Evolutionary conservation across 108 stramenopile genomes (phyloP), one percentile per base, ranked within the genome.

Genomic region (Mediolabrus comicus): DNA sequence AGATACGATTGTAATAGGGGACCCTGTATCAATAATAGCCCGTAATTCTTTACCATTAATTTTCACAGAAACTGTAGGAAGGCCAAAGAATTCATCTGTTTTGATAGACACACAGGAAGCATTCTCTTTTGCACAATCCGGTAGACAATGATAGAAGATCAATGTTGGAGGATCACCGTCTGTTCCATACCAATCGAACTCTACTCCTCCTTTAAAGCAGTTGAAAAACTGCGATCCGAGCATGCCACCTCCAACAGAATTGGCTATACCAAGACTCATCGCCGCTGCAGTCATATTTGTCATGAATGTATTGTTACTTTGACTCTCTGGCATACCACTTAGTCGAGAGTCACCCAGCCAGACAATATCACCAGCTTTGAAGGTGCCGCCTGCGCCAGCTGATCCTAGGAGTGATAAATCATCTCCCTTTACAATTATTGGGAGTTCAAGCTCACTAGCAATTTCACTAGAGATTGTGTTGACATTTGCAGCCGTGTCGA

Each of bases 401-500:
- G 69, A 62, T 16, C 61, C 69, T 22, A 63, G 43, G n/a, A 63
- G 16, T 5, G 62, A 51, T 24, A 67, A 32, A n/a, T 67, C 72
- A 5, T 67, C 57, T 32, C 29, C 46, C 16, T 17, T 27, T 25
- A 67, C 28, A 17, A 60, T 28, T 14, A 38, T 34, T 3, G 55
- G 56, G 3, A 74, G 57, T 4, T 51, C 19, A 6, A 67, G 31
- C 17, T 67, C 19, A 3, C 24, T 31, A 9, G 66, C 65, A 3
- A 74, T 16, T 17, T 35, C 17, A 26, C 33, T 36, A 25, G 39
- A 33, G 6, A 74, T 59, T 6, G 66, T 35, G 25, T 74, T 74
- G n/a, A 74, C 58, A 52, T 67, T 74, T 26, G 72, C 72, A 43
- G 57, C 72, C 14, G 72, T 74, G 32, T 74, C 72, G 12, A 74